A percentile compares a stretch with the other conserved stretches of the same genome.
These are phyloP conservation scores for Fusarium sp. DNA, from an alignment of 2,329 filamentous ascomycete genomes.

Conservation along the genomic window DNA sequence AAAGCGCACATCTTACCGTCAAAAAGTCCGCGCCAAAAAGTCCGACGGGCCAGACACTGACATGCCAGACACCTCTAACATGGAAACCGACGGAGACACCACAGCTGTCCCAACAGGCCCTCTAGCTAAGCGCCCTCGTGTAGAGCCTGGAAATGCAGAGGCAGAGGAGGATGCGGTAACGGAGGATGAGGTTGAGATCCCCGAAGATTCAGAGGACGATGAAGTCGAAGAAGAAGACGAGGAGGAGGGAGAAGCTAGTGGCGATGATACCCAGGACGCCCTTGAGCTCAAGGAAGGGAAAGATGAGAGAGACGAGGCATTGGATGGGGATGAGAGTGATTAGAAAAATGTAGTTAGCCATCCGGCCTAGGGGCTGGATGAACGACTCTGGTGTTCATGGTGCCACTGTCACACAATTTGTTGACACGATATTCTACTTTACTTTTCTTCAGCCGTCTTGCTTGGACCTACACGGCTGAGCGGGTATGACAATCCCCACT, in stretches of 20 bases:
- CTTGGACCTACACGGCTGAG: not conserved
- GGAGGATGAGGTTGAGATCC: conserved; percentile 55
- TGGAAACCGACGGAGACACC: conserved; percentile 45
- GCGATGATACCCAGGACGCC: conserved; percentile 62
- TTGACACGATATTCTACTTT: not conserved
- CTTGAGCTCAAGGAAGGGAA: conserved; percentile 58
- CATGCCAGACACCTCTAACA: conserved; percentile 47
- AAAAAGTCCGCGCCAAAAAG: conserved; percentile 74
- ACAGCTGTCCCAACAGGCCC: conserved; percentile 44
- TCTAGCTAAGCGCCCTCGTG: conserved; percentile 55
- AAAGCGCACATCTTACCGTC: conserved; percentile 77
- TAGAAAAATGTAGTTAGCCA: conserved; percentile 38
- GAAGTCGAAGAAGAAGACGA: conserved; percentile 54
- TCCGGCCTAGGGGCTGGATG: not conserved
- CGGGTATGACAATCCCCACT: not conserved
- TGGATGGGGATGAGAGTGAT: conserved; percentile 69
- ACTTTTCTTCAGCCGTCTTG: not conserved
- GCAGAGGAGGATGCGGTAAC: conserved; percentile 48
- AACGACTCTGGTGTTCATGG: not conserved
- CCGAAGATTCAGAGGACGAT: conserved; percentile 59
- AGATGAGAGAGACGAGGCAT: conserved; percentile 65
- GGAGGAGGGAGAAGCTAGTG: conserved; percentile 56
- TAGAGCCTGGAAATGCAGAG: conserved; percentile 52
- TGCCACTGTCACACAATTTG: not conserved
- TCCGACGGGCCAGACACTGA: conserved; percentile 47